phyloP scores from a whole-genome alignment of 2,329 filamentous ascomycete species.

The Fusarium torulosum region DNA sequence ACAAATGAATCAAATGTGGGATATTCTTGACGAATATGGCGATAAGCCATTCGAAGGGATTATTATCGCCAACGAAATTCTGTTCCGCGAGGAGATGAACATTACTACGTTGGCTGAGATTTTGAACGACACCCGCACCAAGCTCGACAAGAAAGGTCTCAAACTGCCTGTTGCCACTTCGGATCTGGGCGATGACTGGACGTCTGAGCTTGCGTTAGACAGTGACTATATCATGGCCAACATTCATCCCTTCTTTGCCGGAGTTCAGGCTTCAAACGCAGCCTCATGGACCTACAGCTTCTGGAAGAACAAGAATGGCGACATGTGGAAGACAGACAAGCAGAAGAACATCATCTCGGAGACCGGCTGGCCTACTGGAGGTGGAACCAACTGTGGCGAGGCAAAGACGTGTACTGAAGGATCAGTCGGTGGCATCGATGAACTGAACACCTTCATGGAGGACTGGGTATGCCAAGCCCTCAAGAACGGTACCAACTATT shows the following conservation, averaged over 20 bases:
- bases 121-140: constrained; percentile 76
- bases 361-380: constrained; percentile 89
- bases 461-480: constrained; percentile 87
- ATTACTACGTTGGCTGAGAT: constrained; percentile 71
- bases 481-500: constrained; percentile 88
- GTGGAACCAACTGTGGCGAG: constrained; percentile 81
- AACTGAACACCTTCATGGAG: constrained; percentile 88
- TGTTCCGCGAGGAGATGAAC: constrained; percentile 82
- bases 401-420: constrained; percentile 70
- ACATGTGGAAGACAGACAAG: constrained; percentile 72
- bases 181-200: constrained; percentile 92
- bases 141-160: constrained; percentile 75
- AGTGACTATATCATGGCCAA: constrained; percentile 96
- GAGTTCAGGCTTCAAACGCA: constrained; percentile 75
- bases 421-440: constrained; percentile 80
- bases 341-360: constrained; percentile 86
- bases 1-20: constrained; percentile 86
- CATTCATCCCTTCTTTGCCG: constrained; percentile 95
- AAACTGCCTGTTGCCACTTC: constrained; percentile 85
- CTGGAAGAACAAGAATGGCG: constrained; percentile 78
- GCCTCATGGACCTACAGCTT: constrained; percentile 86
- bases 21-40: constrained; percentile 78
- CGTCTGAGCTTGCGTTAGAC: constrained; percentile 71
- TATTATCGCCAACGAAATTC: constrained; percentile 84
- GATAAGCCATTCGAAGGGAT: constrained; percentile 80